Evolutionary conservation across 331 rosid genomes (phyloP).

Genomic region (Prunus yedoensis): DNA sequence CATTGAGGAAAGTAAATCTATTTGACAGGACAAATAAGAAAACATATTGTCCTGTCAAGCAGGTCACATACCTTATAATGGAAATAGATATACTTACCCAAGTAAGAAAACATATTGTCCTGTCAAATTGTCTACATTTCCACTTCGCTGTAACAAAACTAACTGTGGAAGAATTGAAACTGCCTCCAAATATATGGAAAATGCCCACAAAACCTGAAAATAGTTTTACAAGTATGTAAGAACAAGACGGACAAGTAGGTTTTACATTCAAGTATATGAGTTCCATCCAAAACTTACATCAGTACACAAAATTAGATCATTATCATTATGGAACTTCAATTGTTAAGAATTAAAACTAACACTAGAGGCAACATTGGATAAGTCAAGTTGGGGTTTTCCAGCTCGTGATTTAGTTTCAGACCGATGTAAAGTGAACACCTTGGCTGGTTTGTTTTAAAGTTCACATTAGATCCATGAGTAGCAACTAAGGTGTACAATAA

Average conservation of each 20-base stretch:
- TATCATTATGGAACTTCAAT: too few relatives aligned
- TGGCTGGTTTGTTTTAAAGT: not conserved
- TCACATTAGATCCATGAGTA: not conserved
- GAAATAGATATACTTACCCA: slow-evolving; percentile 55
- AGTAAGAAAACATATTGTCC: slow-evolving; percentile 90
- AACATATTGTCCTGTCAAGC: too few relatives aligned
- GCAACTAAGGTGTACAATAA: not conserved
- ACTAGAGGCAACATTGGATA: too few relatives aligned
- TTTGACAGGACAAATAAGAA: too few relatives aligned
- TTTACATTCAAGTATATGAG: too few relatives aligned
- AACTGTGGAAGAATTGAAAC: slow-evolving; percentile 87
- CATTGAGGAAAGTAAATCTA: not conserved
- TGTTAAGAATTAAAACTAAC: too few relatives aligned
- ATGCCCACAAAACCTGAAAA: slow-evolving; percentile 86
- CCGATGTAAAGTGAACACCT: too few relatives aligned
- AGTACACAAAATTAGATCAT: too few relatives aligned
- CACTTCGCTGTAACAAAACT: slow-evolving; percentile 85
- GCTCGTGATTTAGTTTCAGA: too few relatives aligned
- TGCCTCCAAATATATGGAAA: slow-evolving; percentile 94
- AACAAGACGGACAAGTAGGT: not conserved
- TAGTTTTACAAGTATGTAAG: slow-evolving; percentile 22
- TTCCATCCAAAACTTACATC: too few relatives aligned
- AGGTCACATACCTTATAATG: too few relatives aligned
- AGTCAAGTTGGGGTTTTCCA: too few relatives aligned
- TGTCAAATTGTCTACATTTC: slow-evolving; percentile 93